These are phyloP conservation scores for Melastoma malabathricum DNA, from an alignment of 345 rosid genomes.

Conservation along the genomic window DNA sequence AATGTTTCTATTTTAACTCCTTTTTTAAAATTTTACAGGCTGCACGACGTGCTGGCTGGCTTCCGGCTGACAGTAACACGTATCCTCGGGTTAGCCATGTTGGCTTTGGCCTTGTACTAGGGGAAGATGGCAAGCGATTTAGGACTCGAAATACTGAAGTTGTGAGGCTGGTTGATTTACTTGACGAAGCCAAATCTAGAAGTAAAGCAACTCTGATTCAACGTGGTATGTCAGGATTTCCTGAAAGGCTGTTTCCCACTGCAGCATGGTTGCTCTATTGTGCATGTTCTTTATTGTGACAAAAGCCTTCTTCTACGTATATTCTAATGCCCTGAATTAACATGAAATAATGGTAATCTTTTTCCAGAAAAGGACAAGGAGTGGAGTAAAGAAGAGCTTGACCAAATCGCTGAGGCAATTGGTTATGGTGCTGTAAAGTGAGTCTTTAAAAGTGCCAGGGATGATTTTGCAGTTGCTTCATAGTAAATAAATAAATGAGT, in stretches of 20 bases:
- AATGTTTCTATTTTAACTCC: slow-evolving; percentile 1
- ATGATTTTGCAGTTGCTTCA: neutral
- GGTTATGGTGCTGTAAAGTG: slow-evolving; percentile 98
- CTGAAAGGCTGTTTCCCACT: slow-evolving; percentile 1
- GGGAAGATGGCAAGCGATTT: slow-evolving; percentile 89
- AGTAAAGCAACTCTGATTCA: slow-evolving; percentile 62
- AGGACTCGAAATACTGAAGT: slow-evolving; percentile 80
- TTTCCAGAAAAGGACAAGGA: slow-evolving; percentile 66
- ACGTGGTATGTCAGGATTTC: slow-evolving; percentile 47
- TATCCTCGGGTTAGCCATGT: slow-evolving; percentile 78
- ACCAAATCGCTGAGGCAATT: slow-evolving; percentile 80
- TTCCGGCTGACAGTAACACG: slow-evolving; percentile 36
- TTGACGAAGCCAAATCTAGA: slow-evolving; percentile 85
- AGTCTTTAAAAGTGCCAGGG: slow-evolving; percentile 13
- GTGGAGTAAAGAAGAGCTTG: slow-evolving; percentile 81
- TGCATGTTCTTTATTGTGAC: no score
- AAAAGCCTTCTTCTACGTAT: no score
- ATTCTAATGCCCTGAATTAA: neutral
- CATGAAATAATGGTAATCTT: slow-evolving; percentile 1
- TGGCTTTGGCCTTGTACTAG: slow-evolving; percentile 90
- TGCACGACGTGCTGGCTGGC: slow-evolving; percentile 82
- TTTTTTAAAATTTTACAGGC: slow-evolving; percentile 38
- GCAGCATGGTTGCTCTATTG: neutral
- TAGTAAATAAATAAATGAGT: no score
- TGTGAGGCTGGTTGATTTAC: slow-evolving; percentile 85